phyloP scores from a whole-genome alignment of 2,329 filamentous ascomycete genomes.

The Pseudocercospora cruenta region DNA sequence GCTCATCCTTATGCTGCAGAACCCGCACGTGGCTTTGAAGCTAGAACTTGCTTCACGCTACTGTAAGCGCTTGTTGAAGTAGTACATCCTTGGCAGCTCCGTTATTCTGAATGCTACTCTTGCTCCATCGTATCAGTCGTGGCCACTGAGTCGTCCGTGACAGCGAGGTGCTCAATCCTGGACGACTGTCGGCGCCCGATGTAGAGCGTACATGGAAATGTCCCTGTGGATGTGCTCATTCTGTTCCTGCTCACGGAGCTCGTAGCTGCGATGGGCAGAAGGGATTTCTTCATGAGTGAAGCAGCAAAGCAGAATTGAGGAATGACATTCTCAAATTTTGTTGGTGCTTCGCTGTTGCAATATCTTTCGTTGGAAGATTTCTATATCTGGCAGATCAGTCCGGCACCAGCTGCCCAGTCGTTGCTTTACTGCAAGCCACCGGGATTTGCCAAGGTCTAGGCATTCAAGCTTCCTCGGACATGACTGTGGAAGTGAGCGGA shows the following conservation, averaged over 20 bases:
- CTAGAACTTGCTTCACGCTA: neutral
- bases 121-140: too few species aligned
- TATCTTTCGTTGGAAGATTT: neutral
- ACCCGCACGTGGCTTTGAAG: neutral
- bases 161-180: neutral
- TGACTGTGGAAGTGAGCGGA: neutral
- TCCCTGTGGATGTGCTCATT: neutral
- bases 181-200: neutral
- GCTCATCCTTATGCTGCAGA: neutral
- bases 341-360: neutral
- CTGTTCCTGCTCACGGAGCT: neutral
- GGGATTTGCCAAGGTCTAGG: constrained; percentile 10
- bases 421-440: constrained; percentile 14
- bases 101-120: too few species aligned
- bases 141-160: too few species aligned
- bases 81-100: too few species aligned
- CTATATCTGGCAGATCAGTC: constrained; percentile 3
- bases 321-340: neutral
- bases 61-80: neutral
- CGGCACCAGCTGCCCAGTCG: constrained; percentile 4
- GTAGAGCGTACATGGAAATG: neutral
- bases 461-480: constrained; percentile 6
- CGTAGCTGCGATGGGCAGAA: neutral
- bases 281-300: neutral
- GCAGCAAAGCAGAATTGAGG: neutral